These are phyloP conservation scores for Lipomyces sp. DNA, from an alignment of 805 yeast species.

Conservation along the genomic window DNA sequence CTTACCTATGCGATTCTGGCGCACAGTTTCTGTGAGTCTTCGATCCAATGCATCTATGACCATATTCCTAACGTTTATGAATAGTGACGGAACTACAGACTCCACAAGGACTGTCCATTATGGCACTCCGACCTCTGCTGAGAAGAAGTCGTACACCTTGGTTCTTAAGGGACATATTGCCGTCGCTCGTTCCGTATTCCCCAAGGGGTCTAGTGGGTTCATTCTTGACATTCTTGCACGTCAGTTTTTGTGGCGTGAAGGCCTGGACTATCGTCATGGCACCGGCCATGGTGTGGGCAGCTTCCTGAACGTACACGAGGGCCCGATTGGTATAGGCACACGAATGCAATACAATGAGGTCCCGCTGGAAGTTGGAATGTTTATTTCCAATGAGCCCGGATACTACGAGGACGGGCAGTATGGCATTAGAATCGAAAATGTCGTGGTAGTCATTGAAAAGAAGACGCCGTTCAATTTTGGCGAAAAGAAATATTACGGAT, in stretches of 20 bases:
- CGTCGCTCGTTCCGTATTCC: conserved; percentile 74
- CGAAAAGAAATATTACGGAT: conserved; percentile 57
- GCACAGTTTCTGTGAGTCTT: conserved; percentile 60
- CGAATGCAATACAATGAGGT: conserved; percentile 46
- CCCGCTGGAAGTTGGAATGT: conserved; percentile 62
- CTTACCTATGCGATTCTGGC: conserved; percentile 84
- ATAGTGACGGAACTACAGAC: conserved; percentile 86
- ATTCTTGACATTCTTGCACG: conserved; percentile 80
- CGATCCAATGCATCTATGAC: too few species aligned
- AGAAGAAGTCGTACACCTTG: conserved; percentile 66
- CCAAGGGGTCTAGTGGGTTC: conserved; percentile 69
- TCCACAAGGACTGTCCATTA: conserved; percentile 86
- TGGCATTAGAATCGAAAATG: conserved; percentile 89
- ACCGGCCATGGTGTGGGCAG: conserved; percentile 98
- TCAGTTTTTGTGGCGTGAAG: conserved; percentile 74
- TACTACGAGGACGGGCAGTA: conserved; percentile 84
- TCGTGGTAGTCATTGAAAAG: conserved; percentile 53
- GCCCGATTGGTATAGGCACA: conserved; percentile 79
- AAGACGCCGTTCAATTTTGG: conserved; percentile 48
- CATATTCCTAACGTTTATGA: too few species aligned
- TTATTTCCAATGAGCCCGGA: conserved; percentile 92
- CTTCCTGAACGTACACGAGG: conserved; percentile 88
- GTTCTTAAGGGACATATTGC: conserved; percentile 92
- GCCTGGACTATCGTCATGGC: conserved; percentile 87
- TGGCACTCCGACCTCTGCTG: conserved; percentile 53